Base-by-base conservation (phyloP, 2,329 filamentous ascomycete species). In the Chrysosporium keratinophilum region DNA sequence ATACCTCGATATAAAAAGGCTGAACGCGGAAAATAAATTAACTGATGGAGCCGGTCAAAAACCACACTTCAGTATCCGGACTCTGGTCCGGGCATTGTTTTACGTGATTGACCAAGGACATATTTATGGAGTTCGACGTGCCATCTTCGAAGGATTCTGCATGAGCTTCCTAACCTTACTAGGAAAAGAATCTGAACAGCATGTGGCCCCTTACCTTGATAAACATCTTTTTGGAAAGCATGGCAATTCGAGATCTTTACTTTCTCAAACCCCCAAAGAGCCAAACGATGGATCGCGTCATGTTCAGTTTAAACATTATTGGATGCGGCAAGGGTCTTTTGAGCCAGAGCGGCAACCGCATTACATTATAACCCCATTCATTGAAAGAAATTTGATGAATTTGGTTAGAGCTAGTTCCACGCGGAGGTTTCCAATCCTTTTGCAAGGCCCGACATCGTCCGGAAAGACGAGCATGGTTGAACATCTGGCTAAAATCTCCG, bases 401-500 rank as follows among this genome's bases (percentile, higher is more conserved):
- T 73, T 99, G 28, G 91, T 97, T 10, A 81, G 94, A 64, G 94
- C 93, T 2, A 89, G 89, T 14, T 97, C 91, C 0, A 98, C 91
- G 3, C 77, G 89, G 35, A 82, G 87, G 47, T 98, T 95, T 67
- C 94, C 93, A 0, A 88, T 99, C 47, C 77, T 99, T 9, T 86
- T 99, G 17, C 93, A 99, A 69, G 93, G 93, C 2, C 93, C 94
- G 11, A 99, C 93, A 0, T 98, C 94, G 4, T 87, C 91, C 11
- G 93, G 93, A 59, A 99, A 99, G 71, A 99, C 93, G 0, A 97
- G 91, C 69, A 98, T 99, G 93, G 95, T 98, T 41, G 91, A 97
- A 69, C 96, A 95, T 66, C 78, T 99, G 37, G 91, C 94, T n/a
- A 93, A 95, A 64, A 85, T 87, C 53, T 97, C 89, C 31, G 93